Conservation (phyloP, 345 rosid species). For the Diplotaxis tenuifolia region DNA sequence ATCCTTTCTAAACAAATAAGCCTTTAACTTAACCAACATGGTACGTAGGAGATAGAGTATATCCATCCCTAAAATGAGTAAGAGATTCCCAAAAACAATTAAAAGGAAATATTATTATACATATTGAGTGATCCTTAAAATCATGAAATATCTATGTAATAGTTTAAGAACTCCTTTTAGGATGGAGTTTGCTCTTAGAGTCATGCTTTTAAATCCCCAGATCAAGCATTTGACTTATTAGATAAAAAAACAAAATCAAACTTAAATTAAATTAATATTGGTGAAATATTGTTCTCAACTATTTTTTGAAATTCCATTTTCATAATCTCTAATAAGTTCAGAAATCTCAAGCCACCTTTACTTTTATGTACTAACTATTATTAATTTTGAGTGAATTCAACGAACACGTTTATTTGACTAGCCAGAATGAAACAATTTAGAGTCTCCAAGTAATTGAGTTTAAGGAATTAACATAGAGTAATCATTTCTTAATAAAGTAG, state of each 20-base stretch:
- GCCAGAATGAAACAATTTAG: neutral
- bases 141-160: neutral
- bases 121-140: neutral
- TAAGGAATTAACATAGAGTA: too few relatives aligned
- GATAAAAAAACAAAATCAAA: neutral
- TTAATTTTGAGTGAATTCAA: neutral
- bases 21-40: slow-evolving; percentile 3
- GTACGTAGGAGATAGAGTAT: neutral
- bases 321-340: neutral
- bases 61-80: neutral
- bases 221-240: slow-evolving; percentile 27
- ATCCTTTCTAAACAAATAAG: slow-evolving; percentile 5
- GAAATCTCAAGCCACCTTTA: slow-evolving; percentile 10
- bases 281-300: neutral
- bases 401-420: neutral
- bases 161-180: neutral
- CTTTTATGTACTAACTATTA: neutral
- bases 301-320: neutral
- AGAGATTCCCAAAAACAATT: neutral
- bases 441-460: neutral
- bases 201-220: neutral
- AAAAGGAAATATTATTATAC: neutral
- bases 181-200: neutral
- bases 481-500: too few relatives aligned
- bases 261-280: neutral